Percentiles rank a stretch among this genome's conserved stretches.
Conservation (phyloP, 768 basidiomycete species). For the Clathrus columnatus region DNA sequence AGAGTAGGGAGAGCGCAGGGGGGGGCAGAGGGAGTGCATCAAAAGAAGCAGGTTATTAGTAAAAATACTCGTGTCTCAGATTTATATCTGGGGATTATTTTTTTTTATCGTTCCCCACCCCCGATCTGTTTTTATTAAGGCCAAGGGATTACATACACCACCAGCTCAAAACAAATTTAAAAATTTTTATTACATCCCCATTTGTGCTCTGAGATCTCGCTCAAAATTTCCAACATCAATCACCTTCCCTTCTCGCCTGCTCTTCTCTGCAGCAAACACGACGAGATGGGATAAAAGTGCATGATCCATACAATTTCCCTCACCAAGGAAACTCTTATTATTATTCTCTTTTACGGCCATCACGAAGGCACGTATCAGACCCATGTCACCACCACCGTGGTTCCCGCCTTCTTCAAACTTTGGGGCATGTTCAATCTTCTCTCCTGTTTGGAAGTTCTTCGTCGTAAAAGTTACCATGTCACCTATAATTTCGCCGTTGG, state of each 20-base stretch:
- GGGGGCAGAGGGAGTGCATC: neutral
- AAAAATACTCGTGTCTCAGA: neutral
- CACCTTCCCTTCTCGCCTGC: constrained; percentile 57
- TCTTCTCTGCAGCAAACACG: constrained; percentile 82
- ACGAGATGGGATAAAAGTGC: constrained; percentile 72
- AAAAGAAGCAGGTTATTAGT: too few species aligned
- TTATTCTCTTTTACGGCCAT: constrained; percentile 58
- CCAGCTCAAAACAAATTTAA: neutral
- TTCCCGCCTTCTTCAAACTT: constrained; percentile 50
- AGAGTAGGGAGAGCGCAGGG: neutral
- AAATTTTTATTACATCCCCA: neutral
- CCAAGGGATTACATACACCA: neutral
- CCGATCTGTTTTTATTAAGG: neutral
- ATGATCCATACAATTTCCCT: constrained; percentile 53
- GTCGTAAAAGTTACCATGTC: constrained; percentile 72
- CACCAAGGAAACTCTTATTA: constrained; percentile 53
- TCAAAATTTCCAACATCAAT: constrained; percentile 67
- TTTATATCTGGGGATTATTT: neutral
- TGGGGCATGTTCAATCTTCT: constrained; percentile 30
- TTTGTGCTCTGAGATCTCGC: constrained; percentile 18
- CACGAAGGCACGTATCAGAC: constrained; percentile 68
- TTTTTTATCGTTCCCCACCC: neutral
- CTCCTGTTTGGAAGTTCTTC: constrained; percentile 52
- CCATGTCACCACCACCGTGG: constrained; percentile 79
- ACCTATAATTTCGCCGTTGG: constrained; percentile 82